Evolutionary conservation across 2,329 filamentous ascomycete species (phyloP), one percentile per base, ranked within the genome.

Genomic region (Xylogone sp.): DNA sequence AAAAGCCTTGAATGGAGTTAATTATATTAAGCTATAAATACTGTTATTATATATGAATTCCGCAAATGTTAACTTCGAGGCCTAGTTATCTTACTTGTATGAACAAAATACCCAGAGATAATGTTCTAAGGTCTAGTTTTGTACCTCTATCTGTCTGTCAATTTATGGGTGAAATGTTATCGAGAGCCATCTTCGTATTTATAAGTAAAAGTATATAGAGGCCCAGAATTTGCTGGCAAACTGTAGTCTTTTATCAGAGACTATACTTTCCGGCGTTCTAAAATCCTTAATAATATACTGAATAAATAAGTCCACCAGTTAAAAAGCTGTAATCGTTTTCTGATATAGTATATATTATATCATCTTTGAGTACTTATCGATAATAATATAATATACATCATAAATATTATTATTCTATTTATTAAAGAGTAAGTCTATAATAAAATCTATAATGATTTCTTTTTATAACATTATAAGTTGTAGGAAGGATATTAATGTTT

Each of bases 1-100:
- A 3, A 27, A 24, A 16, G 24, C 21, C 20, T 21, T 12, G 27
- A 49, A 49, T 13, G 39, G n/a, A 22, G 18, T 42, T 39, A 21
- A 13, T 22, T 12, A 24, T 16, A 18, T 43, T 8, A 9, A 39
- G 2, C 3, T 24, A 43, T 48, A 48, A 21, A 42, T 9, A 42
- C 20, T 22, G n/a, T 43, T 49, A 43, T 49, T 49, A 27, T 49
- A 49, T n/a, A 42, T 49, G 19, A 49, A 49, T 19, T 49, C 34
- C 16, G 20, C 21, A 3, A 39, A 22, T 21, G 31, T 39, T 39
- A 39, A 18, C n/a, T 39, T 4, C 13, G n/a, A 4, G 8, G n/a
- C 20, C 13, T 50, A 50, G 19, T 50, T 50, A 42, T 45, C 22
- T 45, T 45, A 34, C 24, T 45, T 45, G 45, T 50, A 50, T 10